Percentiles rank a stretch among this genome's conserved stretches.
Evolutionary conservation across 768 basidiomycete genomes (phyloP).

Genomic region (Steccherinum ochraceum): DNA sequence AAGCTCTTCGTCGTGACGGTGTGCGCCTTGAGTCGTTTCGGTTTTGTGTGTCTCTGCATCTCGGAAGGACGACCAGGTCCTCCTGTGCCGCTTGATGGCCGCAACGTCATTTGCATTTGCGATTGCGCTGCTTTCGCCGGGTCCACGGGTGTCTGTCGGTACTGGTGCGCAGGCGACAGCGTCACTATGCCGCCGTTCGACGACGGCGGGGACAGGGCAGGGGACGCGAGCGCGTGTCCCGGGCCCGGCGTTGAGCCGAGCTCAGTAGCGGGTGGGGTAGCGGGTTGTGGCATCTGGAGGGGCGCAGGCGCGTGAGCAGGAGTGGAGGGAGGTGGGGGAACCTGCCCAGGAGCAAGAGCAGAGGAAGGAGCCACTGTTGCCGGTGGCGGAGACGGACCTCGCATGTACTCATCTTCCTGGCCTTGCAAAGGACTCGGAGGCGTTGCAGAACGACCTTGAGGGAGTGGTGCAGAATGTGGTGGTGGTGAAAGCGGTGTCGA

Average conservation of each 20-base stretch:
- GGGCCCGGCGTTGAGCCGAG: too few species aligned
- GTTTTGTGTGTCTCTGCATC: slow-evolving; percentile 48
- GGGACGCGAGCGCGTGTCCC: too few species aligned
- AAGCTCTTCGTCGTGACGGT: slow-evolving; percentile 73
- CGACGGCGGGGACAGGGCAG: too few species aligned
- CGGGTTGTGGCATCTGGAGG: background rate
- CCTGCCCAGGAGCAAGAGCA: background rate
- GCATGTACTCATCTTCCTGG: background rate
- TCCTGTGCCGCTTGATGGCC: slow-evolving; percentile 8
- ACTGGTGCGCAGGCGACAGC: slow-evolving; percentile 15
- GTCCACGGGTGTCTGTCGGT: slow-evolving; percentile 15
- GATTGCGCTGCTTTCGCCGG: slow-evolving; percentile 15
- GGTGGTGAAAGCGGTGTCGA: background rate
- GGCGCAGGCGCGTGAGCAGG: background rate
- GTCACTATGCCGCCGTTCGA: slow-evolving; percentile 11
- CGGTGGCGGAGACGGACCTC: background rate
- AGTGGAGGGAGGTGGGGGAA: background rate
- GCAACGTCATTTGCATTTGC: slow-evolving; percentile 25
- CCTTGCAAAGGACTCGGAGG: background rate
- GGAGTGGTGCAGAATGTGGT: background rate
- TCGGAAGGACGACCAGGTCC: slow-evolving; percentile 22
- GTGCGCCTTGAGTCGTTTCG: slow-evolving; percentile 75
- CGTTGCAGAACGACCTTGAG: background rate
- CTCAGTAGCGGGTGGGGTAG: too few species aligned
- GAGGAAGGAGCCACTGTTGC: too few species aligned